A percentile compares a stretch with the other conserved stretches of the same genome.
These are phyloP conservation scores for Boletellus emodensis DNA, from an alignment of 768 basidiomycete genomes.

Conservation along the genomic window DNA sequence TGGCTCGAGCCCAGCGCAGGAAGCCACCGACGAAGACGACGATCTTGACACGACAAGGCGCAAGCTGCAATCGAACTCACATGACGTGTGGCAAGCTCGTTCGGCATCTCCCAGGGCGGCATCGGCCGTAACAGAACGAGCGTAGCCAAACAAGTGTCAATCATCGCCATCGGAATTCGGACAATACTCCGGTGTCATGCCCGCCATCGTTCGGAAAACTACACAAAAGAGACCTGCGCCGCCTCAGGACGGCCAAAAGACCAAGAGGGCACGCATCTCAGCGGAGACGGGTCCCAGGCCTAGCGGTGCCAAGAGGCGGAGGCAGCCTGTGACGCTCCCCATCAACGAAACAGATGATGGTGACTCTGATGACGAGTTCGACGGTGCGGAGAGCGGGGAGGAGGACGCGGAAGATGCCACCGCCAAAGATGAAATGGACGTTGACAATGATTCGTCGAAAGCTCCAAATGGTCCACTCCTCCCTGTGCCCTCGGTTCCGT, in stretches of 20 bases:
- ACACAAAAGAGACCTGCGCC: slow-evolving; percentile 49
- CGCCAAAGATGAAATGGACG: slow-evolving; percentile 31
- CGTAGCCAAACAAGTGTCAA: neutral
- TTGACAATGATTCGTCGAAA: slow-evolving; percentile 34
- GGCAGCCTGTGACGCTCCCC: slow-evolving; percentile 51
- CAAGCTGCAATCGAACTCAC: slow-evolving; percentile 6
- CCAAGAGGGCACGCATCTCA: slow-evolving; percentile 52
- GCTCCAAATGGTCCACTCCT: slow-evolving; percentile 56
- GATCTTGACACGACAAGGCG: slow-evolving; percentile 21
- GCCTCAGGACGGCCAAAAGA: slow-evolving; percentile 43
- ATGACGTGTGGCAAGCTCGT: neutral
- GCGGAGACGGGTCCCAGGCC: slow-evolving; percentile 22
- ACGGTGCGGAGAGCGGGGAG: slow-evolving; percentile 30
- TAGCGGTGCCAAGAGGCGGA: slow-evolving; percentile 48
- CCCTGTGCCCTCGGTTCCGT: neutral
- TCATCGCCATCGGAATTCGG: slow-evolving; percentile 14
- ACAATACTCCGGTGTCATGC: slow-evolving; percentile 26
- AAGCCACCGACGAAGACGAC: slow-evolving; percentile 23
- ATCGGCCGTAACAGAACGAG: too few relatives aligned
- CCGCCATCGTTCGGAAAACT: slow-evolving; percentile 35
- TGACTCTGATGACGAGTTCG: slow-evolving; percentile 36
- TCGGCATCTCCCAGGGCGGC: slow-evolving; percentile 11
- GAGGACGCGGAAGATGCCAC: slow-evolving; percentile 16
- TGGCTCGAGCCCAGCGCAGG: neutral
- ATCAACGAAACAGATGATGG: slow-evolving; percentile 33